Percentiles rank a stretch among this genome's conserved stretches.
phyloP scores from a whole-genome alignment of 306 rosid species.

The Styphnolobium japonicum region DNA sequence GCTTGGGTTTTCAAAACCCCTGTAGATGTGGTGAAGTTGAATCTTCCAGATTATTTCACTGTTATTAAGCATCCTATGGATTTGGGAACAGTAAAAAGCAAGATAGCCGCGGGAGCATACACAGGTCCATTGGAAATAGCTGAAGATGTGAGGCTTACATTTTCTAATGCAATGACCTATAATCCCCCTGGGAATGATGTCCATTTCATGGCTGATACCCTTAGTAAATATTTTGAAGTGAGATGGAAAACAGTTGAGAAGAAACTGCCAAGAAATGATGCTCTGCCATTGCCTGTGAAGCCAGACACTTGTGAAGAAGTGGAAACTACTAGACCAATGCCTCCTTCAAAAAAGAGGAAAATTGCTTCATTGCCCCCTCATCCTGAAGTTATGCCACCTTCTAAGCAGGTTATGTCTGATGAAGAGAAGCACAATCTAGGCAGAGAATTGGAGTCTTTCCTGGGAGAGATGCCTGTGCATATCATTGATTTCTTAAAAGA shows the following conservation, averaged over 20 bases:
- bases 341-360: slow-evolving; percentile 67
- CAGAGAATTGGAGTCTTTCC: slow-evolving; percentile 68
- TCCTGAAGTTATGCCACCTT: slow-evolving; percentile 47
- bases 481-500: slow-evolving; percentile 74
- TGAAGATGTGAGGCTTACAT: slow-evolving; percentile 70
- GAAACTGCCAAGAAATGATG: slow-evolving; percentile 52
- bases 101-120: slow-evolving; percentile 54
- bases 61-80: slow-evolving; percentile 85
- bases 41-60: slow-evolving; percentile 71
- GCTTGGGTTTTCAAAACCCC: slow-evolving; percentile 71
- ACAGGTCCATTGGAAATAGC: slow-evolving; percentile 53
- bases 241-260: slow-evolving; percentile 82
- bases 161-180: slow-evolving; percentile 78
- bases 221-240: slow-evolving; percentile 61
- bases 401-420: slow-evolving; percentile 57
- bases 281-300: slow-evolving; percentile 36
- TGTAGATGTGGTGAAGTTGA: slow-evolving; percentile 74
- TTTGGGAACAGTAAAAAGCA: slow-evolving; percentile 67
- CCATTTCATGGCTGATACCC: slow-evolving; percentile 70
- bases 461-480: slow-evolving; percentile 64
- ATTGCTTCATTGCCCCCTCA: slow-evolving; percentile 42
- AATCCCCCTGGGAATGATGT: slow-evolving; percentile 75
- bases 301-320: slow-evolving; percentile 31
- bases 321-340: slow-evolving; percentile 43
- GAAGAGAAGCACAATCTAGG: slow-evolving; percentile 60